Evolutionary conservation across 106 monocot species (phyloP).

Genomic region (Iris macrosiphon): DNA sequence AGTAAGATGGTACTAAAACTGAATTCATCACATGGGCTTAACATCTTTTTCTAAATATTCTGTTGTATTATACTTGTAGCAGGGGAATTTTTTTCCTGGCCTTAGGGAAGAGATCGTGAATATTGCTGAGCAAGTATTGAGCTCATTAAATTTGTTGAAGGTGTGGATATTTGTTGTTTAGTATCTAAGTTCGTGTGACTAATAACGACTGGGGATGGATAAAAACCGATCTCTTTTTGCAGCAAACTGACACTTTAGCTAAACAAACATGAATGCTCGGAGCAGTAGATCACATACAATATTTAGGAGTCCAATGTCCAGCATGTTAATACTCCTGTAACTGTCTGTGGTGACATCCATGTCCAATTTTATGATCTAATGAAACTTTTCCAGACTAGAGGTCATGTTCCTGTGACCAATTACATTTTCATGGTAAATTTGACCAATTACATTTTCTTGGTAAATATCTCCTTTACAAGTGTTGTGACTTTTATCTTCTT

Average conservation of each 20-base stretch:
- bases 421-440: no score
- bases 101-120: conserved; percentile 80
- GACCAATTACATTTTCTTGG: no score
- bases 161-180: conserved; percentile 16
- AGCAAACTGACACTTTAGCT: conserved; percentile 87
- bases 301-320: no score
- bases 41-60: neutral
- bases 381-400: no score
- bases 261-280: conserved; percentile 80
- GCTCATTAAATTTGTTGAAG: conserved; percentile 72
- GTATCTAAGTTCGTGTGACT: neutral
- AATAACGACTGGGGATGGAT: neutral
- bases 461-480: no score
- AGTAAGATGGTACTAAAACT: conserved; percentile 25
- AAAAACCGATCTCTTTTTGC: neutral
- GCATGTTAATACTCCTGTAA: no score
- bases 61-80: conserved; percentile 21
- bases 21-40: neutral
- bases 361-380: no score
- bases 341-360: no score
- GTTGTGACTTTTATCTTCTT: no score
- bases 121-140: conserved; percentile 65
- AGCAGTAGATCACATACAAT: conserved; percentile 92
- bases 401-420: no score
- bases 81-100: conserved; percentile 77